Evolutionary conservation across 176 grass and related monocot species (phyloP).

Genomic region (Triticum urartu): DNA sequence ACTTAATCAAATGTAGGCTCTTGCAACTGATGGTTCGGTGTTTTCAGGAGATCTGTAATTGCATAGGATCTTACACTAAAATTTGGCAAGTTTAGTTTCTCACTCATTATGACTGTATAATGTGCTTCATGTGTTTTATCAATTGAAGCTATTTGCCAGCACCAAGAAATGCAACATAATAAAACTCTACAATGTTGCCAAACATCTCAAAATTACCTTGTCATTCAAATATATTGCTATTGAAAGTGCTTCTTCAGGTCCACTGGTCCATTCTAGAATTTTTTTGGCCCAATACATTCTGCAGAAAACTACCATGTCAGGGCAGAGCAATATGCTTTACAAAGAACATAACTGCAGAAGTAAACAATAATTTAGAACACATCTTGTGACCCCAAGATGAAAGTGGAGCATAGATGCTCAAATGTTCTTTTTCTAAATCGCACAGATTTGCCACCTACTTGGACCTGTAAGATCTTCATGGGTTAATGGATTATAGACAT

Average conservation of each 20-base stretch:
- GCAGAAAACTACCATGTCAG: slow-evolving; percentile 27
- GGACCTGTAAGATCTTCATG: not conserved
- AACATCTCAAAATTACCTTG: slow-evolving; percentile 56
- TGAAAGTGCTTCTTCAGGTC: slow-evolving; percentile 86
- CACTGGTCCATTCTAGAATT: slow-evolving; percentile 89
- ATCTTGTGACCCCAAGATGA: not conserved
- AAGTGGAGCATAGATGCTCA: not conserved
- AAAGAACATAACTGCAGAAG: not conserved
- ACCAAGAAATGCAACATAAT: not conserved
- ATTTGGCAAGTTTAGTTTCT: not conserved
- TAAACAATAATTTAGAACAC: slow-evolving; percentile 13
- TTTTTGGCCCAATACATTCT: slow-evolving; percentile 99
- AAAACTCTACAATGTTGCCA: not conserved
- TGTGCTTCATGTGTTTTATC: slow-evolving; percentile 22
- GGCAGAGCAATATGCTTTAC: not conserved
- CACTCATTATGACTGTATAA: not conserved
- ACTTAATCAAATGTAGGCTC: not conserved
- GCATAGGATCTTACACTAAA: not conserved
- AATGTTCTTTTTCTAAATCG: not conserved
- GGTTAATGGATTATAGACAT: not conserved
- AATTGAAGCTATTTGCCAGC: slow-evolving; percentile 10
- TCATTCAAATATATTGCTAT: slow-evolving; percentile 85
- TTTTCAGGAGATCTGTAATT: not conserved
- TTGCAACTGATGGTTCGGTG: not conserved
- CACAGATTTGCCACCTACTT: not conserved